These are phyloP conservation scores for Globisporangium iwayamae DNA, from an alignment of 352 stramenopile genomes.

Conservation along the genomic window DNA sequence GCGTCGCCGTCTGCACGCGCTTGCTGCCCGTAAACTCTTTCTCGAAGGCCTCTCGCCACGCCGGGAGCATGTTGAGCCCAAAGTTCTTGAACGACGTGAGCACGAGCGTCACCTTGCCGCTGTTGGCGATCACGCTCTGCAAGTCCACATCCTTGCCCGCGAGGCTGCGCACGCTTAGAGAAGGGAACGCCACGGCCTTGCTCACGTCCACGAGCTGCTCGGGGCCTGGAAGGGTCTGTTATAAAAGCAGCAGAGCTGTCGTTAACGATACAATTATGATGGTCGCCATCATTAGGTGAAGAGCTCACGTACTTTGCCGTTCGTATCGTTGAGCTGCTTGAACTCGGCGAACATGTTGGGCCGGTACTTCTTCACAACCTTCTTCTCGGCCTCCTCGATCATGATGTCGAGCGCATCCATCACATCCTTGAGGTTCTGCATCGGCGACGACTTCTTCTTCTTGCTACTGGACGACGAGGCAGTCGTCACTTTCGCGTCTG, in stretches of 20 bases:
- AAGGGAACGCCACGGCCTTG: constrained; percentile 54
- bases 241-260: background rate
- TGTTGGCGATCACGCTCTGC: constrained; percentile 38
- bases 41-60: constrained; percentile 68
- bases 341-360: constrained; percentile 88
- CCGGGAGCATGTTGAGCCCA: constrained; percentile 74
- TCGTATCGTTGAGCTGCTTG: constrained; percentile 86
- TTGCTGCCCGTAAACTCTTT: constrained; percentile 29
- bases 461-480: background rate
- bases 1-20: constrained; percentile 55
- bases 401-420: constrained; percentile 77
- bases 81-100: constrained; percentile 88
- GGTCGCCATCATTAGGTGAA: background rate
- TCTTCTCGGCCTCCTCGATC: constrained; percentile 82
- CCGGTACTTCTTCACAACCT: constrained; percentile 82
- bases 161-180: constrained; percentile 53
- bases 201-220: constrained; percentile 50
- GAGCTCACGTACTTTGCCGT: constrained; percentile 47
- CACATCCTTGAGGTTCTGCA: constrained; percentile 70
- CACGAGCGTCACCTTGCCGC: constrained; percentile 62
- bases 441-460: constrained; percentile 43
- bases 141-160: constrained; percentile 44
- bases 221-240: constrained; percentile 39
- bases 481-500: background rate
- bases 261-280: background rate